Base-by-base conservation (phyloP, 2,329 filamentous ascomycete species). In the Fusarium penzigii region DNA sequence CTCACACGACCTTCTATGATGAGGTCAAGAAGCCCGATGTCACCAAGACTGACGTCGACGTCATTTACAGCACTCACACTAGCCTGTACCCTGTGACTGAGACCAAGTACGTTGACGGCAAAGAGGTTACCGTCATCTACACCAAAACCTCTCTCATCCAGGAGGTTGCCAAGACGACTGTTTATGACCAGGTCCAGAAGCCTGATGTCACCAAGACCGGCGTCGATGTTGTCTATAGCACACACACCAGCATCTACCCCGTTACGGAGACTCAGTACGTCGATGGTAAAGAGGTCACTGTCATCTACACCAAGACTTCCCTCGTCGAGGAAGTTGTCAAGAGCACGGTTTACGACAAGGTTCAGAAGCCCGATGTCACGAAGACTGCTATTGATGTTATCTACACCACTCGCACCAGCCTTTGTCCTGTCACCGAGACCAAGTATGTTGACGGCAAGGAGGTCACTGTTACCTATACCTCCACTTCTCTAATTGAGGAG, bases 61-160 rank as follows among this genome's bases (percentile, higher is more conserved):
- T 75, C 8, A 67, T 67, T 16, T 75, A 77, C 61, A 70, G 65
- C 9, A 79, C 77, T 6, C 48, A 72, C 36, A 80, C 77, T 13
- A 71, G 68, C 14, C 65, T 78, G 13, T 77, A 72, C 64, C 76
- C 77, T 3, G 63, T 79, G 9, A 72, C 72, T 3, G 59, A 68
- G 5, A 74, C 71, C 6, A 73, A 71, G 16, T 68, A 68, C 3
- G 72, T 65, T 20, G 52, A 54, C 11, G 63, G 65, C 2, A 50
- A 74, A 63, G 74, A 76, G 9, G 62, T 79, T 13, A 79, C 76
- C 1, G 68, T 58, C 25, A 48, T 51, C 13, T 63, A 67, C 43
- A 69, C 63, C 1, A 62, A 61, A 5, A 66, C 62, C 25, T 54
- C 59, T 17, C 62, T 64, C 14, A 43, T 69, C 3, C 61, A 67